Evolutionary conservation across 1,139 yeast genomes (phyloP).

Genomic region (Diutina ranongensis): DNA sequence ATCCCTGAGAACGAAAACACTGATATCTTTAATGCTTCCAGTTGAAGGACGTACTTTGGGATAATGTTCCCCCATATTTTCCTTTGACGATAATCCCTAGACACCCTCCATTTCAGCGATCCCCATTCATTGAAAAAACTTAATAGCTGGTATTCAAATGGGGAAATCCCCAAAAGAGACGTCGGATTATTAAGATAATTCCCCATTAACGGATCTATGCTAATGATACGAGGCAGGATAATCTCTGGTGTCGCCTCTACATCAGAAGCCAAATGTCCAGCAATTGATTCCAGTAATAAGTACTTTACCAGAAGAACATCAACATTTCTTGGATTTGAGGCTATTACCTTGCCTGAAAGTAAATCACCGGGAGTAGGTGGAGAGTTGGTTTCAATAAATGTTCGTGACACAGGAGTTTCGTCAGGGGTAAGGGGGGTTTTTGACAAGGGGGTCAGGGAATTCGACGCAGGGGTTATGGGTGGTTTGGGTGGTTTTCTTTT

Average conservation of each 20-base stretch:
- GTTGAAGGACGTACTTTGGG: background rate
- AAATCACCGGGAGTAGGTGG: background rate
- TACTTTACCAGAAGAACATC: background rate
- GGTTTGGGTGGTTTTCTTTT: background rate
- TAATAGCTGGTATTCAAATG: background rate
- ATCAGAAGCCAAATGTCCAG: background rate
- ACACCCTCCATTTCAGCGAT: background rate
- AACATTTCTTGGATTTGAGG: background rate
- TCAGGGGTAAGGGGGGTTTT: background rate
- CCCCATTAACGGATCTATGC: background rate
- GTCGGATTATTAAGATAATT: background rate
- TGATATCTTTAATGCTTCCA: background rate
- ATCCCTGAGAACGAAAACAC: background rate
- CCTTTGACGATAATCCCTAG: background rate
- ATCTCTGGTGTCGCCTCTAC: background rate
- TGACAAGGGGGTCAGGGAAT: background rate
- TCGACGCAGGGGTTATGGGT: background rate
- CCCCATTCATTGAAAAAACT: background rate
- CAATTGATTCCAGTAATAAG: background rate
- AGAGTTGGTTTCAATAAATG: background rate
- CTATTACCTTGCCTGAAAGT: background rate
- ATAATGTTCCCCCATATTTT: background rate
- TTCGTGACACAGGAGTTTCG: background rate
- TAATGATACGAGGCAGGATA: background rate
- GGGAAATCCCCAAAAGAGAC: background rate